Evolutionary conservation across 148 eudicot genomes (phyloP).

Genomic region (Gaultheria prostrata): DNA sequence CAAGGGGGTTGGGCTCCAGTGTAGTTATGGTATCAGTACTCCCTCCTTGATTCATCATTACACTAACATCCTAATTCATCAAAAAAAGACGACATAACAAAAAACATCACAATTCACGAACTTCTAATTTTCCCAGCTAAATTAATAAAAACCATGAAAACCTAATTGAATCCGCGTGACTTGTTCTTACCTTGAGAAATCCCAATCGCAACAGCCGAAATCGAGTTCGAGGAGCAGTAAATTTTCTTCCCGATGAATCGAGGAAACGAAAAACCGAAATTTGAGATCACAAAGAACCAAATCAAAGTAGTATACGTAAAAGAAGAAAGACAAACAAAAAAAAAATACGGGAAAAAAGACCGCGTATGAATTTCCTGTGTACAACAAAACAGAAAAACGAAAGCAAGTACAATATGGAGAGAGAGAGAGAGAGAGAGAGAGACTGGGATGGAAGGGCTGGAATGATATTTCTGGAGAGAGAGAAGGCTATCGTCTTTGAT

Average conservation of each 20-base stretch:
- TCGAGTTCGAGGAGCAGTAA: neutral
- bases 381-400: neutral
- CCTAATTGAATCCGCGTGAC: conserved; percentile 1
- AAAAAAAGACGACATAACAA: neutral
- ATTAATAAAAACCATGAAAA: neutral
- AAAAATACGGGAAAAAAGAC: neutral
- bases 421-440: neutral
- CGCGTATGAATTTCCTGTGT: neutral
- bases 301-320: neutral
- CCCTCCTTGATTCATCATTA: conserved; percentile 44
- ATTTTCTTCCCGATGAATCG: conserved; percentile 1
- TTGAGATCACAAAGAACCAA: conserved; percentile 20
- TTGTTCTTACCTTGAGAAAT: conserved; percentile 14
- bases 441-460: neutral
- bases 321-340: neutral
- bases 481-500: neutral
- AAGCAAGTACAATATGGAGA: neutral
- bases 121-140: neutral
- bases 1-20: conserved; percentile 41
- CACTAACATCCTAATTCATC: conserved; percentile 39
- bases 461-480: neutral
- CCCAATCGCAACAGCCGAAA: conserved; percentile 7
- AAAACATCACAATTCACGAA: neutral
- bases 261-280: neutral
- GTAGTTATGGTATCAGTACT: conserved; percentile 34